Conservation (phyloP, 352 stramenopile species). For the Pythium periplocum region DNA sequence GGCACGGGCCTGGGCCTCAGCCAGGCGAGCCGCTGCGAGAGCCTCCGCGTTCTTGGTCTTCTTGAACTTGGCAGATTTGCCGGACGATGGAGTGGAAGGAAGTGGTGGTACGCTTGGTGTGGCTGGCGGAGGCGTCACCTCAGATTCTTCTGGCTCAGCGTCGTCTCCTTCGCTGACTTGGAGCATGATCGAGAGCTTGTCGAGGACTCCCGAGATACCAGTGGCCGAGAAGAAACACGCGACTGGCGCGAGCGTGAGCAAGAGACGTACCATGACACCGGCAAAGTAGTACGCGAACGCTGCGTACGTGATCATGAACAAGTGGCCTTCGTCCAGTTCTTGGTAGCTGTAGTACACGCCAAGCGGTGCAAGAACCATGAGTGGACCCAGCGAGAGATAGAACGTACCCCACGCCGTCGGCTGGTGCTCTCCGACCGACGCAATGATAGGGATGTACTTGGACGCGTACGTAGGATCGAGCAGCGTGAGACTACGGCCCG, state of each 20-base stretch:
- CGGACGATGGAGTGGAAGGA: too few relatives aligned
- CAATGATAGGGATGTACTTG: slow-evolving; percentile 96
- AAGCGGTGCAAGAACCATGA: slow-evolving; percentile 84
- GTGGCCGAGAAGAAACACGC: slow-evolving; percentile 87
- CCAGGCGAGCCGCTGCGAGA: too few relatives aligned
- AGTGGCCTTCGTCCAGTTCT: slow-evolving; percentile 46
- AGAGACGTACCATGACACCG: slow-evolving; percentile 90
- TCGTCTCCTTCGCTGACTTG: too few relatives aligned
- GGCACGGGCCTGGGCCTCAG: neutral
- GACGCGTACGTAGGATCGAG: slow-evolving; percentile 91
- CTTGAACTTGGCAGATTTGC: too few relatives aligned
- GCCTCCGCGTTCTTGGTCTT: too few relatives aligned
- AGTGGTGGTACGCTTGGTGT: too few relatives aligned
- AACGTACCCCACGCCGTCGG: slow-evolving; percentile 90
- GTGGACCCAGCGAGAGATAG: slow-evolving; percentile 89
- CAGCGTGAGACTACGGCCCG: slow-evolving; percentile 87
- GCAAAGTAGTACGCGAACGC: slow-evolving; percentile 91
- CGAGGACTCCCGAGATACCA: slow-evolving; percentile 66
- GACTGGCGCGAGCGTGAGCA: slow-evolving; percentile 88
- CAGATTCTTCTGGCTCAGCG: too few relatives aligned
- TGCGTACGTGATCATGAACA: slow-evolving; percentile 93
- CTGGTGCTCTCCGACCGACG: slow-evolving; percentile 93
- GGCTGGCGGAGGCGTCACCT: too few relatives aligned
- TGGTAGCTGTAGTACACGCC: slow-evolving; percentile 87
- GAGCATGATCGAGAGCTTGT: slow-evolving; percentile 12